Percentiles rank a stretch among this genome's conserved stretches.
phyloP scores from a whole-genome alignment of 768 basidiomycete genomes.

The Xerocomellus chrysenteron region DNA sequence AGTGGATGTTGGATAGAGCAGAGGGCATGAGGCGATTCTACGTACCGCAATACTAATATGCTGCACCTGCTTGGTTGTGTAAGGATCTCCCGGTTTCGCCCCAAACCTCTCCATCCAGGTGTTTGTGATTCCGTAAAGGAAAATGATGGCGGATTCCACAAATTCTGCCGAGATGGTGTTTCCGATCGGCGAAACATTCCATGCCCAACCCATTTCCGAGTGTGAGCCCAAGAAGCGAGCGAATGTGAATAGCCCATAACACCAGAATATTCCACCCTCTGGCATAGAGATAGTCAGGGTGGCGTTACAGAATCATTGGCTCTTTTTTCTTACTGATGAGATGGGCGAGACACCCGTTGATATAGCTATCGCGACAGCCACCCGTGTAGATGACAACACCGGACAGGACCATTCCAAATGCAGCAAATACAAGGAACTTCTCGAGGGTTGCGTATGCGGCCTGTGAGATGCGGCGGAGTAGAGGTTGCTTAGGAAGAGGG shows the following conservation, averaged over 20 bases:
- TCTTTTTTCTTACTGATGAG: slow-evolving; percentile 67
- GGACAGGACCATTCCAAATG: slow-evolving; percentile 58
- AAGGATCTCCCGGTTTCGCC: slow-evolving; percentile 75
- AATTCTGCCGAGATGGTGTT: slow-evolving; percentile 67
- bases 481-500: slow-evolving; percentile 17
- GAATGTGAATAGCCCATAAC: slow-evolving; percentile 84
- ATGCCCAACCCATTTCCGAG: slow-evolving; percentile 89
- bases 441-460: slow-evolving; percentile 55
- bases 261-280: slow-evolving; percentile 94
- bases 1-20: not conserved
- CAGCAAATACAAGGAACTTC: slow-evolving; percentile 67
- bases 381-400: slow-evolving; percentile 86
- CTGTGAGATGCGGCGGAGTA: slow-evolving; percentile 45
- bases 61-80: slow-evolving; percentile 87
- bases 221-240: slow-evolving; percentile 93
- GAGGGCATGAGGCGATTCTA: not conserved
- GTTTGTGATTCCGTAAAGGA: slow-evolving; percentile 85
- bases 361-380: slow-evolving; percentile 73
- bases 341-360: slow-evolving; percentile 87
- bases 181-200: slow-evolving; percentile 70
- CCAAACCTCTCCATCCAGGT: slow-evolving; percentile 98
- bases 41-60: slow-evolving; percentile 90
- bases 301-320: not conserved
- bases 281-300: slow-evolving; percentile 1
- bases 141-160: slow-evolving; percentile 77